Conservation (phyloP, 202 grass and related monocot genomes). For the Alloteropsis angusta region DNA sequence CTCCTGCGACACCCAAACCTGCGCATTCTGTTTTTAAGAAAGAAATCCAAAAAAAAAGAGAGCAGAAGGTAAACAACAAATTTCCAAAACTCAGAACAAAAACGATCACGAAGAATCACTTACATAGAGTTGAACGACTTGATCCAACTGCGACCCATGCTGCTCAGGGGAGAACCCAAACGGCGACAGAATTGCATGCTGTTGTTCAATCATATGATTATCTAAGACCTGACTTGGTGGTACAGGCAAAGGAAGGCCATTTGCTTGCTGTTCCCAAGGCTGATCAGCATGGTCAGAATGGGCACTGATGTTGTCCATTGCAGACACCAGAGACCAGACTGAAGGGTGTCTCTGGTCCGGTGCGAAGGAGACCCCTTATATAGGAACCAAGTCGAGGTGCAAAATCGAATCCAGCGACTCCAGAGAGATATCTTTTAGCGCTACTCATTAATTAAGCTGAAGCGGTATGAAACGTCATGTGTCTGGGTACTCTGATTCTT, state of each 20-base stretch:
- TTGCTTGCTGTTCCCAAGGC: background rate
- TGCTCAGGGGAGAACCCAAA: background rate
- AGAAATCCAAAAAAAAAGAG: background rate
- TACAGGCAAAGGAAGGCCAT: background rate
- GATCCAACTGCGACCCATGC: background rate
- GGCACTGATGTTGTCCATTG: background rate
- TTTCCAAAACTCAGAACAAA: background rate
- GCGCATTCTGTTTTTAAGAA: background rate
- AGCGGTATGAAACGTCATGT: background rate
- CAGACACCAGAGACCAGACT: background rate
- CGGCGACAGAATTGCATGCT: background rate
- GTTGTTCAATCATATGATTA: background rate
- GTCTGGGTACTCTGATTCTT: background rate
- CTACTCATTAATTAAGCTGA: background rate
- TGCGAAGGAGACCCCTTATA: background rate
- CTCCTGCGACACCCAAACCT: background rate
- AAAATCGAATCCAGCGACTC: background rate
- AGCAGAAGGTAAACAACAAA: background rate
- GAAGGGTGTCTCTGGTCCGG: background rate
- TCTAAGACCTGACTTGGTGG: background rate
- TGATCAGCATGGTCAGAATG: background rate
- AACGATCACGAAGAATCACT: background rate
- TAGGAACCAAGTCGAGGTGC: background rate
- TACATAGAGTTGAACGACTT: background rate
- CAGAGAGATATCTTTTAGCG: background rate